Base-by-base conservation (phyloP, 768 basidiomycete genomes). In the Leccinum arenicola region DNA sequence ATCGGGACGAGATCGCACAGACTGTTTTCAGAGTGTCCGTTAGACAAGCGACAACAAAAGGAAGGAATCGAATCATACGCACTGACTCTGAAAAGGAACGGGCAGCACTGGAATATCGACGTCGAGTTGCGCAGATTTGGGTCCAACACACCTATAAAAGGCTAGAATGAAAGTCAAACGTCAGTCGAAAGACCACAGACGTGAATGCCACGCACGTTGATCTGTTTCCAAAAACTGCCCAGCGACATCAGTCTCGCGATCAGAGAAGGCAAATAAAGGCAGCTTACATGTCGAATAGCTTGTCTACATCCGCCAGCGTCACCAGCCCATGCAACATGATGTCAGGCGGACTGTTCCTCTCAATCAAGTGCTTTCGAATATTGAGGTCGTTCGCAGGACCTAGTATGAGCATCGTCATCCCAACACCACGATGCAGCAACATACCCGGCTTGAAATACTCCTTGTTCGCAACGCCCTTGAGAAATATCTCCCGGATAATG, bases 41-140 rank as follows among this genome's bases (percentile, higher is more conserved):
- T 8, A 55, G 54, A 59, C 9, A 35, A 29, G 36, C 14, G 51
- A 50, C 10, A 11, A 35, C 6, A n/a, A n/a, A 36, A 2, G 17
- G 43, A 19, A 10, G 8, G 19, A 17, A 55, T 27, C 17, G 10
- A 2, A 17, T 11, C 40, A 51, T 56, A 84, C 84, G 77, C 58
- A 89, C 89, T 81, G 59, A 93, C 91, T 50, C 93, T 95, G 72
- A 94, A 93, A 35, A 96, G 77, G 77, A 95, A 96, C 0, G 94
- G 93, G 66, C 90, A 92, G 55, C 94, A 80, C 19, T 89, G 83
- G 64, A 91, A 93, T 10, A 89, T 91, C 3, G 84, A 81, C 6
- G 85, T 83, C 10, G 91, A 85, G 0, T 88, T 93, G 68, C 95
- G 94, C 15, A 95, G 76, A 6, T 84, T 85, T 10, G 86, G 87